A percentile compares a stretch with the other conserved stretches of the same genome.
phyloP scores from a whole-genome alignment of 495 filamentous ascomycete genomes.

The Neurospora terricola region DNA sequence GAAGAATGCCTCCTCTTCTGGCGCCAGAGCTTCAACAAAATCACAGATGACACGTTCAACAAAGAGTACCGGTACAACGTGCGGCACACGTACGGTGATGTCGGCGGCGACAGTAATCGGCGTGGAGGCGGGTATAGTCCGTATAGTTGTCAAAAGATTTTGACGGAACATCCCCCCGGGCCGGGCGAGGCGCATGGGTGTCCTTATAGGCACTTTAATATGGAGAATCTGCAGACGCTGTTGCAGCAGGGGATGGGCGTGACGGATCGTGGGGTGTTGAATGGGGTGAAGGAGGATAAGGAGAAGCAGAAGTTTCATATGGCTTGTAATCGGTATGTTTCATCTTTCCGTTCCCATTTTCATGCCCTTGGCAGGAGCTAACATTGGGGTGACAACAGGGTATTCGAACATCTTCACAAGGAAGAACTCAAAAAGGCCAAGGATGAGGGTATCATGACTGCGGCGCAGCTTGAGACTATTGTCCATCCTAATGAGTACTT shows the following conservation, averaged over 20 bases:
- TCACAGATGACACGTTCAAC: conserved; percentile 85
- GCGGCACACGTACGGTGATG: conserved; percentile 86
- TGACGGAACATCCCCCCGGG: conserved; percentile 74
- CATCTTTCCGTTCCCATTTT: background rate
- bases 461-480: conserved; percentile 84
- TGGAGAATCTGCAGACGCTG: conserved; percentile 71
- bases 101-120: conserved; percentile 83
- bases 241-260: conserved; percentile 62
- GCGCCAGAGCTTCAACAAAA: conserved; percentile 71
- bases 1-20: conserved; percentile 95
- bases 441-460: conserved; percentile 66
- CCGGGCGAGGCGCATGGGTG: conserved; percentile 86
- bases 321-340: conserved; percentile 70
- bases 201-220: conserved; percentile 84
- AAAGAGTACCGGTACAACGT: conserved; percentile 97
- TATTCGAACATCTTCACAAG: conserved; percentile 84
- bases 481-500: conserved; percentile 98
- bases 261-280: conserved; percentile 63
- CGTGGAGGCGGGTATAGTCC: conserved; percentile 79
- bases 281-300: conserved; percentile 79
- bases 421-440: conserved; percentile 82
- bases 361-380: no score
- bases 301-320: conserved; percentile 85
- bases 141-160: conserved; percentile 87
- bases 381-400: conserved; percentile 26